A percentile compares a stretch with the other conserved stretches of the same genome.
Conservation (phyloP, 495 filamentous ascomycete genomes). For the Aspergillus mulundensis region DNA sequence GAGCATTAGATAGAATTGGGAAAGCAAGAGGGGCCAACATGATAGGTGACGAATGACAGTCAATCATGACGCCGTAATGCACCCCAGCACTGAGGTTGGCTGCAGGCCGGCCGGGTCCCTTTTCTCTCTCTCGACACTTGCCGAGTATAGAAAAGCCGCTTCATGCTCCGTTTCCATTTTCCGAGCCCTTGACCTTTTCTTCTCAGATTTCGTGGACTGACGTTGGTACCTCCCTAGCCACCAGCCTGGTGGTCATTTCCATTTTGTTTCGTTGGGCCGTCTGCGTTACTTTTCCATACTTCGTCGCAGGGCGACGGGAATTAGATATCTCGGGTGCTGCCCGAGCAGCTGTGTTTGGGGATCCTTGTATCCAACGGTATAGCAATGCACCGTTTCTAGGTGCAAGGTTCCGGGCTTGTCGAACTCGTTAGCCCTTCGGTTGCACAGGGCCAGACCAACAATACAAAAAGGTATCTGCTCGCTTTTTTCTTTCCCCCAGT, state of each 20-base stretch:
- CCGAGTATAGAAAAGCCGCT: conserved; percentile 10
- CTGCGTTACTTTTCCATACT: conserved; percentile 3
- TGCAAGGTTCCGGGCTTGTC: conserved; percentile 15
- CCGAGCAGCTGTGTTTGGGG: neutral
- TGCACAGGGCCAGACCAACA: conserved; percentile 1
- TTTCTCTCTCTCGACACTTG: conserved; percentile 8
- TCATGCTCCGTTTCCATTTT: conserved; percentile 1
- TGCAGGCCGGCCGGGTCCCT: neutral
- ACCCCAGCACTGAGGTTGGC: neutral
- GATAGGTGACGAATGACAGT: neutral
- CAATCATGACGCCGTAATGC: neutral
- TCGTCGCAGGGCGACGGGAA: neutral
- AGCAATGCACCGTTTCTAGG: conserved; percentile 10
- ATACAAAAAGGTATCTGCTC: conserved; percentile 7
- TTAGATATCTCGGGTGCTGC: conserved; percentile 2
- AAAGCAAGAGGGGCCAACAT: neutral
- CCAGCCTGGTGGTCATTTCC: conserved; percentile 4
- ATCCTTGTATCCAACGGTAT: conserved; percentile 11
- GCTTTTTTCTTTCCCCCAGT: neutral
- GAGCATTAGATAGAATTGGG: conserved; percentile 3
- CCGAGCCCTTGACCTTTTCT: neutral
- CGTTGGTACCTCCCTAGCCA: neutral
- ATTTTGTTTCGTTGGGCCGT: neutral
- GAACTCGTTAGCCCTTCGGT: conserved; percentile 6
- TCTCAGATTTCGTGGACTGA: neutral